phyloP scores from a whole-genome alignment of 306 rosid genomes.

The Spatholobus suberectus region DNA sequence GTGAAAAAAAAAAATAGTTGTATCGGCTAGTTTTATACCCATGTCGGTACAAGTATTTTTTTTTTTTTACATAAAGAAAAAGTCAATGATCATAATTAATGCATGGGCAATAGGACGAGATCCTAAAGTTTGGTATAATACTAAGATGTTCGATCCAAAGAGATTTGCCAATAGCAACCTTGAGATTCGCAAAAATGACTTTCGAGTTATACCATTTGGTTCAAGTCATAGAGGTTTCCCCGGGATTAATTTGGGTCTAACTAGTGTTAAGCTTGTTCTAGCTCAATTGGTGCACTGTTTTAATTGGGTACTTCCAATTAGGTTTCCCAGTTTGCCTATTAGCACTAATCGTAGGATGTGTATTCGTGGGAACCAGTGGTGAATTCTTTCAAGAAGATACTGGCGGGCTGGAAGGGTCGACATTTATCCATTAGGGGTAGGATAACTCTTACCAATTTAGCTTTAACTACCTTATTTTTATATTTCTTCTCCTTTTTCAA shows the following conservation, averaged over 20 bases:
- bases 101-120: slow-evolving; percentile 50
- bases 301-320: slow-evolving; percentile 53
- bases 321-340: too few relatives aligned
- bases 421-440: too few relatives aligned
- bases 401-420: too few relatives aligned
- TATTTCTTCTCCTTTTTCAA: too few relatives aligned
- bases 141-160: slow-evolving; percentile 35
- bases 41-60: too few relatives aligned
- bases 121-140: slow-evolving; percentile 39
- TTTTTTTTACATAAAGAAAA: slow-evolving; percentile 36
- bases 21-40: too few relatives aligned
- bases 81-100: slow-evolving; percentile 35
- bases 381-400: too few relatives aligned
- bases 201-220: slow-evolving; percentile 52
- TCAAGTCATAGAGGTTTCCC: slow-evolving; percentile 51
- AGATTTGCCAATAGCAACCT: slow-evolving; percentile 2
- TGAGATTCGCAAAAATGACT: slow-evolving; percentile 40
- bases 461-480: too few relatives aligned
- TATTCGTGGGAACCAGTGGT: too few relatives aligned
- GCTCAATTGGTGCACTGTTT: slow-evolving; percentile 53
- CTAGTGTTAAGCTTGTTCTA: neutral
- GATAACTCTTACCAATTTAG: too few relatives aligned
- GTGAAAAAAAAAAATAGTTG: too few relatives aligned
- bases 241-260: slow-evolving; percentile 44
- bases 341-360: too few relatives aligned